phyloP scores from a whole-genome alignment of 2,329 filamentous ascomycete genomes.

The Neonectria hederae region DNA sequence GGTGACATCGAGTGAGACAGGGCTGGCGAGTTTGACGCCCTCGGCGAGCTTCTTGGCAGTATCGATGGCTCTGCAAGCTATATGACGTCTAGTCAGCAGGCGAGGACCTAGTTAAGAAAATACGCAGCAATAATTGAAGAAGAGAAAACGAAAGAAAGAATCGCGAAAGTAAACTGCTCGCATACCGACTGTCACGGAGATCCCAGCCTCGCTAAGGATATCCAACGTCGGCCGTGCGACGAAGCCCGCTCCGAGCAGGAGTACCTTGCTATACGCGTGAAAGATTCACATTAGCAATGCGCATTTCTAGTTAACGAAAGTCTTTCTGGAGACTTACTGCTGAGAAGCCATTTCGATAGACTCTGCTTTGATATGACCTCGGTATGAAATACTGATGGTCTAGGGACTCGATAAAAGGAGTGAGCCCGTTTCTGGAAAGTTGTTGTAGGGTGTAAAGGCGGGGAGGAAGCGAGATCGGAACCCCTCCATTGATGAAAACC shows the following conservation, averaged over 20 bases:
- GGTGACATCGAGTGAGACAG: conserved; percentile 87
- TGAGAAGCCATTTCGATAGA: conserved; percentile 16
- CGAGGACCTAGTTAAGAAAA: background rate
- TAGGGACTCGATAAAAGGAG: background rate
- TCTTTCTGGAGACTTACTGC: conserved; percentile 9
- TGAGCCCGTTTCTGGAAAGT: background rate
- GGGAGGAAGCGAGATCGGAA: background rate
- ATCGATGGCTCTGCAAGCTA: conserved; percentile 84
- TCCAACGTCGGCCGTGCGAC: conserved; percentile 74
- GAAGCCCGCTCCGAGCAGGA: conserved; percentile 61
- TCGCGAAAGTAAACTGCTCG: conserved; percentile 13
- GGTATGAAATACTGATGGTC: conserved; percentile 2
- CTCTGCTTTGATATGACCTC: background rate
- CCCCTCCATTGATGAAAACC: conserved; percentile 1
- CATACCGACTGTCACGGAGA: conserved; percentile 73
- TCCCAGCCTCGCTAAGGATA: conserved; percentile 67
- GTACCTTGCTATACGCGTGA: conserved; percentile 7
- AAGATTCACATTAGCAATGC: conserved; percentile 4
- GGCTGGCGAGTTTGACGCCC: conserved; percentile 75
- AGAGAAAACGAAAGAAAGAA: background rate
- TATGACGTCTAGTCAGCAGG: conserved; percentile 2
- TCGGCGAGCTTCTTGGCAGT: conserved; percentile 78
- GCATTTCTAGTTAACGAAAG: conserved; percentile 46
- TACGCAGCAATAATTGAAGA: background rate
- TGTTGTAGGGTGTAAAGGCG: conserved; percentile 29